Evolutionary conservation across 768 basidiomycete species (phyloP), one percentile per base, ranked within the genome.

Genomic region (Dendrothele bispora): DNA sequence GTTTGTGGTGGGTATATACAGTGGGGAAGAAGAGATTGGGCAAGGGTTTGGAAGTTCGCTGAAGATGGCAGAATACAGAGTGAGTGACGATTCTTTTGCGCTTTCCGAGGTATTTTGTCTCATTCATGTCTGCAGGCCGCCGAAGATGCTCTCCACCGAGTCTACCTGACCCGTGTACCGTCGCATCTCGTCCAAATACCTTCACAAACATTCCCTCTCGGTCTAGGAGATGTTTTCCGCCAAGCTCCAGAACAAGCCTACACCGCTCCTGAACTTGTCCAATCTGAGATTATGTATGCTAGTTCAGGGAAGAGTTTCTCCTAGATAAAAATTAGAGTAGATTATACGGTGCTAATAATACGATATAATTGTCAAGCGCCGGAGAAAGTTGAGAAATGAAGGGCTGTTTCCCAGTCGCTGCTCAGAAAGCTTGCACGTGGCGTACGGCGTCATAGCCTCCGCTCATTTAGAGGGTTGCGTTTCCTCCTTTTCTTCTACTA

Each of bases 1-100:
- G 30, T 99, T 88, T 65, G 88, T 97, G n/a, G 87, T 95, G n/a
- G 97, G 93, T 15, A 87, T 97, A 50, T 98, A 81, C 64, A 90
- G 84, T 20, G 92, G 84, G 32, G 74, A 68, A 49, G 90, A 82
- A 63, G 82, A 97, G 66, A 80, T 99, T 2, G 92, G 95, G 5
- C 95, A 99, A 67, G 94, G 95, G 12, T 92, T 95, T 60, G 97
- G 97, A 43, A 86, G 83, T 55, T 94, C 91, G 3, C 70, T 98
- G 46, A 85, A 82, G 64, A 98, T 98, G 95, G 93, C 93, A 14
- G 93, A 98, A 67, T 95, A 81, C 69, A 76, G 95, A 48, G 93
- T 92, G 66, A 43, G 81, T 67, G 18, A n/a, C n/a, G 22, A 40
- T 44, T n/a, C 11, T 36, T 32, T 28, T 15, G 45, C n/a, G 20